Base-by-base conservation (phyloP, 305 asterid genomes). In the Fraxinus albicans region DNA sequence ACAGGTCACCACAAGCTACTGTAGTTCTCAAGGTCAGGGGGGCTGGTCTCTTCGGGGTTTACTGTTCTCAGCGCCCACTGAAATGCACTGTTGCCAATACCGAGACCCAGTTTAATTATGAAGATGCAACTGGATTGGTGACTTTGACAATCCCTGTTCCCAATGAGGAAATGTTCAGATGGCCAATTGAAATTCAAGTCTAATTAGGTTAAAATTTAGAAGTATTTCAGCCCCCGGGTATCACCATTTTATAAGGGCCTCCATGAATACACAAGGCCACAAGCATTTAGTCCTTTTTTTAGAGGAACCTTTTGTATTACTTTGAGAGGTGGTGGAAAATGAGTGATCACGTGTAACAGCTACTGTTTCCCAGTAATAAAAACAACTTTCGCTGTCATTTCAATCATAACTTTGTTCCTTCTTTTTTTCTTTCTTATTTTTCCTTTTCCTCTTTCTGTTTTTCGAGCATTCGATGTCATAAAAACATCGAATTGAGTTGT, bases 41-140 rank as follows among this genome's bases (percentile, higher is more conserved):
- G 25, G 85, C 91, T 81, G 92, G 92, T 25, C 80, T 81, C 6
- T 89, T 88, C 67, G 92, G 92, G 21, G 81, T 83, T 76, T 89
- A 88, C 88, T 79, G 86, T 77, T 86, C 91, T 75, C 86, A 88
- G 75, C 73, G 69, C 44, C 92, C 91, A 0, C 75, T 85, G 2
- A 84, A 78, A 86, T 88, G 91, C 83, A 76, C 42, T 0, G 81
- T 89, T 73, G 91, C 84, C 53, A 83, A 82, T 81, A 69, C 73
- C 63, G 85, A 81, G 63, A 77, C 82, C 9, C 78, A 81, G 65
- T 86, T 86, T 21, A 34, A 82, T 23, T 83, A 88, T 70, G 87
- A 88, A 55, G 76, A 12, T 19, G 44, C 81, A 1, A 86, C 77
- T 17, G 91, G 91, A 58, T 81, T 88, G 82, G 81, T 88, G 76